Base-by-base conservation (phyloP, 257 asterid species). In the Scutellaria barbata region DNA sequence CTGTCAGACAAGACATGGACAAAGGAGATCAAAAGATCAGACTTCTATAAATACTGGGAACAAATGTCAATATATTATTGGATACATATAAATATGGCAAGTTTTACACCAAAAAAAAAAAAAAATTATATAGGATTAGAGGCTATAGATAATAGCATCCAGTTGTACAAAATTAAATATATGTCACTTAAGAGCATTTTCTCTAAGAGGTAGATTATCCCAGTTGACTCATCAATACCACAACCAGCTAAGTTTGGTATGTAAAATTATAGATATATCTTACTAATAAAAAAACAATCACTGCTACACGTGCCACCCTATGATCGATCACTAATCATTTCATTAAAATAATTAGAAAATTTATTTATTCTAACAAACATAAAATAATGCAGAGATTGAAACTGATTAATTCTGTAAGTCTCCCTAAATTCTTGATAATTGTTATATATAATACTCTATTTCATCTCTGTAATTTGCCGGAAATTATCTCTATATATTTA, bases 1-100 rank as follows among this genome's bases (percentile, higher is more conserved):
- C 92, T 76, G 90, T 86, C 63, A 74, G 71, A 41, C 16, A 70
- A 63, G 68, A 66, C 60, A 83, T 37, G 66, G 65, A 68, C 68
- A 74, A 69, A 68, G 1, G 39, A 43, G 71, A 59, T 76, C 64
- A 72, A 7, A 43, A 63, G 59, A 63, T 22, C 73, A 62, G 72
- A 63, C 52, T 69, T 68, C 8, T 55, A 68, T 25, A 50, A 50
- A 69, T 50, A 66, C 47, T 66, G 52, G 22, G 66, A 39, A 57
- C 35, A 57, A 16, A 72, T 51, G 55, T 55, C 48, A 25, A 51
- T 56, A 13, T 10, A 33, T 18, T 7, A 7, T 25, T 17, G 56
- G 46, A 63, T 35, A 33, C 60, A 42, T n/a, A 66, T 14, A 30
- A 71, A 64, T 20, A 61, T 4, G 54, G 46, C 20, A 48, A 60